A percentile compares a stretch with the other conserved stretches of the same genome.
phyloP scores from a whole-genome alignment of 768 basidiomycete species.

The Gloeostereum incarnatum region DNA sequence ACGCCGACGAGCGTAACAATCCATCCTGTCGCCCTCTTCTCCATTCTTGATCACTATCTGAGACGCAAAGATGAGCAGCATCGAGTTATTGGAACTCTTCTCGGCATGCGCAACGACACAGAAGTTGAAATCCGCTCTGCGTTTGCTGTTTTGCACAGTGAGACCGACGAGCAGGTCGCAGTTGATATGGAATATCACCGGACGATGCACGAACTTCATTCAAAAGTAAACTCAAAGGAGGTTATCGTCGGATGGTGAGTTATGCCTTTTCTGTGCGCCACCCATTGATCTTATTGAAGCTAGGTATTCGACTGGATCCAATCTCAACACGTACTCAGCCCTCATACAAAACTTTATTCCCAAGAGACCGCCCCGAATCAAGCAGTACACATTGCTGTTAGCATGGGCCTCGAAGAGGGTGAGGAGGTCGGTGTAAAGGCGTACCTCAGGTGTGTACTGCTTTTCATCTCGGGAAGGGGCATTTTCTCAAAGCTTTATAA shows the following conservation, averaged over 20 bases:
- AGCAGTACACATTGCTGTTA: slow-evolving; percentile 85
- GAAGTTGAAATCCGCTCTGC: slow-evolving; percentile 73
- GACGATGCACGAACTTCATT: slow-evolving; percentile 85
- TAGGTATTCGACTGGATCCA: slow-evolving; percentile 91
- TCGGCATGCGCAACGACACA: slow-evolving; percentile 66
- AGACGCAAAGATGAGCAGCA: slow-evolving; percentile 74
- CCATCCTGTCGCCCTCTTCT: slow-evolving; percentile 88
- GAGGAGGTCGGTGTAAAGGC: slow-evolving; percentile 72
- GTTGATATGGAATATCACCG: slow-evolving; percentile 97
- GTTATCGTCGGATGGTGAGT: slow-evolving; percentile 92
- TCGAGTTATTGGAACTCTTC: slow-evolving; percentile 91
- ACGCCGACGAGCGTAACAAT: slow-evolving; percentile 69
- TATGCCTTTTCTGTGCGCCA: slow-evolving; percentile 5
- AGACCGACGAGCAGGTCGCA: slow-evolving; percentile 87
- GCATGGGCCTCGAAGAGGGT: slow-evolving; percentile 67
- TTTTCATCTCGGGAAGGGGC: slow-evolving; percentile 6
- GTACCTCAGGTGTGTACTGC: slow-evolving; percentile 61
- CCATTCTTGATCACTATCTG: slow-evolving; percentile 95
- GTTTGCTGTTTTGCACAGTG: slow-evolving; percentile 89
- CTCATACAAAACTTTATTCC: slow-evolving; percentile 97
- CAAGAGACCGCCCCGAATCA: slow-evolving; percentile 85
- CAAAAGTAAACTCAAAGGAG: slow-evolving; percentile 78
- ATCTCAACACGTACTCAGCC: slow-evolving; percentile 89
- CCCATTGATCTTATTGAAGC: slow-evolving; percentile 1
- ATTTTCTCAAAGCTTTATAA: slow-evolving; percentile 7